Evolutionary conservation across 169 alveolate genomes (phyloP), one percentile per base, ranked within the genome.

Genomic region (Neospora caninum): DNA sequence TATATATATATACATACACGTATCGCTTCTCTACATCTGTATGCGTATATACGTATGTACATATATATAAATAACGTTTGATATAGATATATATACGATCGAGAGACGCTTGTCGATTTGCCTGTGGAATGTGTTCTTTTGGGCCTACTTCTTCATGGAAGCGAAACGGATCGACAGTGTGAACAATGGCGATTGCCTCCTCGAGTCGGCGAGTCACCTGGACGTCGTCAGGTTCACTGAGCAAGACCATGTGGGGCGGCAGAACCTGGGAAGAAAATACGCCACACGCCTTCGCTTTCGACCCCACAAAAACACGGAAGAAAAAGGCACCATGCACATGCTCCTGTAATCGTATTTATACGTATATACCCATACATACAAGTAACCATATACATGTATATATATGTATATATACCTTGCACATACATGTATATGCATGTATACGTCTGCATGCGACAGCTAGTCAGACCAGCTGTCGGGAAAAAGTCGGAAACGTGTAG

Each of bases 231-330:
- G 94, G 94, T 69, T 82, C 80, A 0, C 88, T 78, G 43, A 91
- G 58, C 49, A 42, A 88, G 54, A 91, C 91, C 88, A 91, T 91
- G 82, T 91, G 87, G 34, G 88, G 91, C 38, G 94, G 94, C 80
- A 91, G 25, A 53, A 91, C 94, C 94, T 91, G 89, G 38, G 34
- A 34, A 64, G 91, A 31, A 29, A 34, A 42, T 34, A 80, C 45
- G 13, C 58, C 4, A 7, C 31, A 69, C 18, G 34, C 29, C 34
- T 29, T 69, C 80, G 36, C 41, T n/a, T 6, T n/a, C 80, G 10
- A n/a, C 58, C 58, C 22, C 22, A 4, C 58, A 49, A 49, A 49
- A 4, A 49, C 58, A 4, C 41, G n/a, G 10, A 4, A 6, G 29
- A 69, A 69, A 69, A 25, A 25, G 31, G 31, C 58, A 49, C 4